A percentile compares a stretch with the other conserved stretches of the same genome.
Conservation (phyloP, 129 eudicot species). For the Arctium lappa region DNA sequence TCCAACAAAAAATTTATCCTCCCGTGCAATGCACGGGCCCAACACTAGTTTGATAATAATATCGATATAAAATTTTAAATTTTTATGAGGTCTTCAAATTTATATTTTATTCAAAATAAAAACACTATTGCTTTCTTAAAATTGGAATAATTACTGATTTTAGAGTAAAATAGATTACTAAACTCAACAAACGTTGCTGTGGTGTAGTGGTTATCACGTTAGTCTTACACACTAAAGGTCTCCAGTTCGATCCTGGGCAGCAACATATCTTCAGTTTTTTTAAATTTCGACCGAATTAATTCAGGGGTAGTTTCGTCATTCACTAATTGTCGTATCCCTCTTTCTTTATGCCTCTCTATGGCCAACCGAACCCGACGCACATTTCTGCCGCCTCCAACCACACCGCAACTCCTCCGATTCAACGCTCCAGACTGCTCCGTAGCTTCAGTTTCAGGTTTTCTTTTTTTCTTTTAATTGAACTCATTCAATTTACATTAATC, state of each 20-base stretch:
- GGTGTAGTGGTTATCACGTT: background rate
- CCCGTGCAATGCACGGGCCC: too few species aligned
- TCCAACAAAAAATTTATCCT: too few species aligned
- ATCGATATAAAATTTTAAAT: too few species aligned
- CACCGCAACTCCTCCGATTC: constrained; percentile 26
- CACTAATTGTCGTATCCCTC: background rate
- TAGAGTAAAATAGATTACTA: too few species aligned
- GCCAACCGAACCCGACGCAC: background rate
- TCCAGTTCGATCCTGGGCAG: constrained; percentile 2
- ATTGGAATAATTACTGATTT: too few species aligned
- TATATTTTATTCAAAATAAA: too few species aligned
- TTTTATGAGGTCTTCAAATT: too few species aligned
- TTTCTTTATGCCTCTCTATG: constrained; percentile 15
- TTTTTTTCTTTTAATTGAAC: background rate
- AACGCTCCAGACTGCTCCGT: background rate
- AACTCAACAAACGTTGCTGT: background rate
- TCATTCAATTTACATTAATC: background rate
- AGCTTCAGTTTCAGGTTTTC: constrained; percentile 5
- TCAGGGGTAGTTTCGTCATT: background rate
- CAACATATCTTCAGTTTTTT: background rate
- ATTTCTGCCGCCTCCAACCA: constrained; percentile 17
- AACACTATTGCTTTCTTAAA: too few species aligned
- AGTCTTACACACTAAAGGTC: background rate
- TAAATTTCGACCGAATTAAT: background rate
- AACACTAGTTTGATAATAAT: too few species aligned